phyloP scores from a whole-genome alignment of 2,329 filamentous ascomycete genomes.

The Fusarium sp. region DNA sequence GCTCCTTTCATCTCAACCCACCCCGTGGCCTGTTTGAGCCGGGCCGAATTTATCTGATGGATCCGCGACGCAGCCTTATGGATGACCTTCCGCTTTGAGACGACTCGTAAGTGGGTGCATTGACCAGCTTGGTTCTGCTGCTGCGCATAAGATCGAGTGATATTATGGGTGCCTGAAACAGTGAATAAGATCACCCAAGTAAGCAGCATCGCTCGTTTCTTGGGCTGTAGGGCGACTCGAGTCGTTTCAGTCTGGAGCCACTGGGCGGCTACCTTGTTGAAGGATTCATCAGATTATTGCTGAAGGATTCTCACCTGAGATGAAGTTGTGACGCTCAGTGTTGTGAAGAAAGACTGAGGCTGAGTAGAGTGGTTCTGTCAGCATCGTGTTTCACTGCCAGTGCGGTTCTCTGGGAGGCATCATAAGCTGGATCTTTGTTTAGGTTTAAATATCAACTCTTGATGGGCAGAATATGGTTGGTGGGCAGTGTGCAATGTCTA shows the following conservation, averaged over 20 bases:
- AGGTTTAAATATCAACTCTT: not conserved
- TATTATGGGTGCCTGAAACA: not conserved
- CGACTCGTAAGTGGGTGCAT: not conserved
- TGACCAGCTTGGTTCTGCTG: not conserved
- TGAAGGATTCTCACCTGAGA: slow-evolving; percentile 21
- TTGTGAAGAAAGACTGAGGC: not conserved
- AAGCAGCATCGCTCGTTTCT: not conserved
- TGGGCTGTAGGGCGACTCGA: not conserved
- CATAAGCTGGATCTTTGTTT: not conserved
- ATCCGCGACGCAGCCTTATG: not conserved
- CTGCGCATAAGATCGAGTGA: not conserved
- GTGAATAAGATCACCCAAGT: slow-evolving; percentile 4
- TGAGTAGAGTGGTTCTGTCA: not conserved
- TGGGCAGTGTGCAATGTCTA: accelerated
- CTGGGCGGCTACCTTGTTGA: not conserved
- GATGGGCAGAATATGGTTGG: not conserved
- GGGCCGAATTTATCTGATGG: slow-evolving; percentile 14
- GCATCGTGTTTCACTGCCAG: not conserved
- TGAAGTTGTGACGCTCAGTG: not conserved
- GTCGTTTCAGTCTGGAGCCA: slow-evolving; percentile 2
- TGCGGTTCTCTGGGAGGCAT: not conserved
- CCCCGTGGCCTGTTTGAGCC: slow-evolving; percentile 14
- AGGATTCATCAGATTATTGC: not conserved
- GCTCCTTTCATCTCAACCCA: slow-evolving; percentile 35
- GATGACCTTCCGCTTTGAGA: not conserved